Base-by-base conservation (phyloP, 1,139 yeast genomes). In the Scheffersomyces lignicola region DNA sequence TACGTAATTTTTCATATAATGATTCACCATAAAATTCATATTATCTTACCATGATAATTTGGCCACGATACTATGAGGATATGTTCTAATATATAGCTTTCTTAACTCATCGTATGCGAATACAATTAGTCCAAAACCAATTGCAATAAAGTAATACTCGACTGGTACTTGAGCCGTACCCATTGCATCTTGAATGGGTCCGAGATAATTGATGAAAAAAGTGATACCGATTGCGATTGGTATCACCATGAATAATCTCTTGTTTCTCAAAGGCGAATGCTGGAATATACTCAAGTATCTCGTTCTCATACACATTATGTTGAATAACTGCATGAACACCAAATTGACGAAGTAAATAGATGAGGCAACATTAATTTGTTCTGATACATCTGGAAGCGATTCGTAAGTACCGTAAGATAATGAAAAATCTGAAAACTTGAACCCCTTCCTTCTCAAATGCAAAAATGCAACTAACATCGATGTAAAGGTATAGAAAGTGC, bases 301-400 rank as follows among this genome's bases (percentile, higher is more conserved):
- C 1, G 75, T 69, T 49, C 80, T 59, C 30, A 70, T 63, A 1
- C 75, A 61, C 48, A 74, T 44, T 43, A 73, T 52, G 44, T 74
- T 73, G 56, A 73, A 72, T 42, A 66, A 59, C 49, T 75, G 80
- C 63, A 74, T 54, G 28, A 73, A 62, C 5, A 75, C 78, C 59
- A 75, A 56, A 37, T 70, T 72, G 35, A 66, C 60, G 46, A 75
- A 75, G 51, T 73, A 75, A 31, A 74, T 68, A 13, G 76, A 66
- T 1, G 76, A 70, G 1, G 75, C 71, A 31, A 52, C 54, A 34
- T 60, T 58, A 37, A 58, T 49, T 27, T 56, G 42, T 3, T 54
- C 42, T 8, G 35, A 43, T 28, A 65, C 53, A 11, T 51, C 45
- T 11, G 60, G 53, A 47, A 36, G 49, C 43, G 29, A 53, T 18